Conservation (phyloP, 192 early-diverging fungal species). For the Oehlia diaphana region DNA sequence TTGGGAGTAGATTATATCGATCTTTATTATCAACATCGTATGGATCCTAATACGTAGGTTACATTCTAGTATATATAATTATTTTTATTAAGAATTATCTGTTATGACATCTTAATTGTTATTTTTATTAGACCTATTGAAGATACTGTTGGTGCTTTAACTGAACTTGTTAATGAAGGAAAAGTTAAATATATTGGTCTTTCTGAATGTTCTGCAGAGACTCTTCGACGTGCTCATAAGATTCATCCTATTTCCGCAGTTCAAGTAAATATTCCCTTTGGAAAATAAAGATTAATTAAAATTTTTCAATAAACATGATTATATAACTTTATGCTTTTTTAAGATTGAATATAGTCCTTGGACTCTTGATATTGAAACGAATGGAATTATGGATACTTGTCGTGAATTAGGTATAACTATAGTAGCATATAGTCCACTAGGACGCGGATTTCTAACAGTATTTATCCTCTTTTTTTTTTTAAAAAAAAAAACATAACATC, state of each 20-base stretch:
- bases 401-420: constrained; percentile 71
- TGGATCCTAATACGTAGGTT: constrained; percentile 37
- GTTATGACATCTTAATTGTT: neutral
- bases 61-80: neutral
- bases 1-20: constrained; percentile 40
- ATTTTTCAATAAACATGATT: neutral
- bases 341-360: constrained; percentile 20
- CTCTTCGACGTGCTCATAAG: constrained; percentile 63
- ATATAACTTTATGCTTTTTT: neutral
- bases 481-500: neutral
- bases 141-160: constrained; percentile 40
- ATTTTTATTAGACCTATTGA: constrained; percentile 33
- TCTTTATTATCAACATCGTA: constrained; percentile 41
- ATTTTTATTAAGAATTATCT: neutral
- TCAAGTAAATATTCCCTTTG: constrained; percentile 32
- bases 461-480: constrained; percentile 4
- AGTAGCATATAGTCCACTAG: constrained; percentile 74
- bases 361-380: constrained; percentile 46
- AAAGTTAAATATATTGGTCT: constrained; percentile 49
- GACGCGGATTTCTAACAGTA: constrained; percentile 65
- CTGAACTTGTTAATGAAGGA: constrained; percentile 42
- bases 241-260: constrained; percentile 69
- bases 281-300: neutral
- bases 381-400: constrained; percentile 67
- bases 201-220: constrained; percentile 58